These are phyloP conservation scores for Mediolabrus comicus DNA, from an alignment of 108 stramenopile species.

Conservation along the genomic window DNA sequence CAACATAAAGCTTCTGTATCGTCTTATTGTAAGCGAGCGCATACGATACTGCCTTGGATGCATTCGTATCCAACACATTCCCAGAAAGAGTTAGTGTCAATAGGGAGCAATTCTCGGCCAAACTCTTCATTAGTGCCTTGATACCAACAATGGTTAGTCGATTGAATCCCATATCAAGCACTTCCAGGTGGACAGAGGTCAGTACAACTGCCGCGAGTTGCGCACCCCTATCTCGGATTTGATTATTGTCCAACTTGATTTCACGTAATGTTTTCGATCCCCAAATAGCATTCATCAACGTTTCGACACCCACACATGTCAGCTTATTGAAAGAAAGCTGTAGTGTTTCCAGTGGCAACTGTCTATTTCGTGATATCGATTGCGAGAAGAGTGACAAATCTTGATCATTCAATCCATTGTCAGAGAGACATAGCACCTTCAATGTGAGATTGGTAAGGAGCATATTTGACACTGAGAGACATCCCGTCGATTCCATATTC, in stretches of 20 bases:
- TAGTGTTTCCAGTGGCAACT: conserved; percentile 59
- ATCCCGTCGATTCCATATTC: conserved; percentile 53
- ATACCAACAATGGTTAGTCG: conserved; percentile 76
- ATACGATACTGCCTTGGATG: conserved; percentile 81
- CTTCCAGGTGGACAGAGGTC: conserved; percentile 65
- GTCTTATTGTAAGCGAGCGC: conserved; percentile 81
- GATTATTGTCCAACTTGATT: conserved; percentile 79
- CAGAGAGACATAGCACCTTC: conserved; percentile 54
- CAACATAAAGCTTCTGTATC: conserved; percentile 59
- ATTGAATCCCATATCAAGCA: conserved; percentile 80
- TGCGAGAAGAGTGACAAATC: conserved; percentile 74
- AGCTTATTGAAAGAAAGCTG: conserved; percentile 74
- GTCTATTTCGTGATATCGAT: conserved; percentile 70
- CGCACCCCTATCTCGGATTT: conserved; percentile 79
- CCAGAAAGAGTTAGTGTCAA: conserved; percentile 56
- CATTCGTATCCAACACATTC: conserved; percentile 76
- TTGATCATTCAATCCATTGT: conserved; percentile 64
- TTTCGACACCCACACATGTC: conserved; percentile 74
- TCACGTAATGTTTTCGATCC: conserved; percentile 71
- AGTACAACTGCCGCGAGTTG: conserved; percentile 81
- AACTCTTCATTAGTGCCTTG: conserved; percentile 82
- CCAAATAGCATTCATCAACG: conserved; percentile 87
- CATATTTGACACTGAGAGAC: conserved; percentile 68
- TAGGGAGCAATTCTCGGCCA: conserved; percentile 69
- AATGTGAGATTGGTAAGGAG: conserved; percentile 63